Base-by-base conservation (phyloP, 2,329 filamentous ascomycete genomes). In the Sporothrix globosa region DNA sequence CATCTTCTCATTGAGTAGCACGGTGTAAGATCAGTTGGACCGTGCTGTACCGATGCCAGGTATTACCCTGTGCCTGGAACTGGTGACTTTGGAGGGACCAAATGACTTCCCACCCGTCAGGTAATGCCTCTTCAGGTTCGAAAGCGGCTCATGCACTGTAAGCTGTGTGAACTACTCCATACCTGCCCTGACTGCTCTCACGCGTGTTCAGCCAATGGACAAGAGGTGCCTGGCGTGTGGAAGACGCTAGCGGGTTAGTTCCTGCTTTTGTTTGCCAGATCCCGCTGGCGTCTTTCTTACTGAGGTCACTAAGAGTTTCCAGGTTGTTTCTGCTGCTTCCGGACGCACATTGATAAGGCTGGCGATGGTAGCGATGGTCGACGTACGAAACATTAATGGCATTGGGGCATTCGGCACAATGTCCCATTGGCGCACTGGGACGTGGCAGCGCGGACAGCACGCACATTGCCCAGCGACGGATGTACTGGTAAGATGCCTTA, bases 291-390 rank as follows among this genome's bases (percentile, higher is more conserved):
- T 39, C 56, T 41, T 44, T 39, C 34, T 60, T 44, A 58, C 30
- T 39, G 54, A 34, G 56, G 39, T 3, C 19, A 44, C 56, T 61
- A 61, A 44, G 19, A n/a, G 3, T 9, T 44, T 39, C n/a, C 34
- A 44, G 56, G 58, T 21, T 46, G 21, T 61, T 13, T 63, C 34
- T 63, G 58, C 58, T 63, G 58, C 39, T 63, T 63, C 10, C 58
- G 58, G 39, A 27, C 24, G 39, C 39, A 5, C 54, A 39, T 61
- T 21, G 19, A 13, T 24, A 44, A 13, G 41, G 41, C 34, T 21
- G n/a, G 58, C 58, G 58, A 61, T 24, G 58, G n/a, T 9, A 41
- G 41, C 41, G 17, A 4, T 41, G 7, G 30, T 41, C 17, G 14
- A 19, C 17, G 41, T 48, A n/a, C 14, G 14, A 7, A n/a, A 17